Conservation (phyloP, 352 stramenopile species). For the Pythium scleroteichum region DNA sequence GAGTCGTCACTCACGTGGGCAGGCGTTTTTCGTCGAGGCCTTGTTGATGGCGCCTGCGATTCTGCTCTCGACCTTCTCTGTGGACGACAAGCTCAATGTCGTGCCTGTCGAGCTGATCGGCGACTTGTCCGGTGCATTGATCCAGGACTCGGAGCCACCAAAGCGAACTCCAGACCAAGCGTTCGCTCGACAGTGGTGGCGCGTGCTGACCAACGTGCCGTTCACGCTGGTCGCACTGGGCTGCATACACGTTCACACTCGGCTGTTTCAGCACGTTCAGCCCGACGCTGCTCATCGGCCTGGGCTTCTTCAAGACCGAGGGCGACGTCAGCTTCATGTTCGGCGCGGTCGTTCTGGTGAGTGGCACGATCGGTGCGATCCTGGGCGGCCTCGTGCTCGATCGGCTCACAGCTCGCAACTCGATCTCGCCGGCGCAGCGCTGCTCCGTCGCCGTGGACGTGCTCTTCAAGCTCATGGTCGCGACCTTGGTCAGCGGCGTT, state of each 20-base stretch:
- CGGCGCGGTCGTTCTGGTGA: slow-evolving; percentile 70
- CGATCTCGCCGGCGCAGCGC: slow-evolving; percentile 38
- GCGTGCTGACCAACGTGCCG: slow-evolving; percentile 6
- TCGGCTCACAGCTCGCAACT: slow-evolving; percentile 39
- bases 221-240: slow-evolving; percentile 84
- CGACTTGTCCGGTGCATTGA: not conserved
- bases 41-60: slow-evolving; percentile 64
- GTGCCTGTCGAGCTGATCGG: not conserved
- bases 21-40: slow-evolving; percentile 86
- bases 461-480: slow-evolving; percentile 63
- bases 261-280: slow-evolving; percentile 86
- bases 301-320: slow-evolving; percentile 84
- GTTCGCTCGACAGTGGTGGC: slow-evolving; percentile 32
- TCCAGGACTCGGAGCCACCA: not conserved
- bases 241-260: slow-evolving; percentile 88
- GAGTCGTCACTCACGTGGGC: slow-evolving; percentile 66
- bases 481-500: slow-evolving; percentile 50
- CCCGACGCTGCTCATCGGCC: slow-evolving; percentile 83
- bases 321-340: slow-evolving; percentile 85
- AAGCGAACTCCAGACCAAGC: slow-evolving; percentile 4
- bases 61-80: slow-evolving; percentile 58
- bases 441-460: slow-evolving; percentile 51
- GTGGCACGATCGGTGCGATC: slow-evolving; percentile 85
- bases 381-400: slow-evolving; percentile 84
- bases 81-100: slow-evolving; percentile 20